Evolutionary conservation across 371 early-diverging fungal species (phyloP).

Genomic region (Mucor circinelloides): DNA sequence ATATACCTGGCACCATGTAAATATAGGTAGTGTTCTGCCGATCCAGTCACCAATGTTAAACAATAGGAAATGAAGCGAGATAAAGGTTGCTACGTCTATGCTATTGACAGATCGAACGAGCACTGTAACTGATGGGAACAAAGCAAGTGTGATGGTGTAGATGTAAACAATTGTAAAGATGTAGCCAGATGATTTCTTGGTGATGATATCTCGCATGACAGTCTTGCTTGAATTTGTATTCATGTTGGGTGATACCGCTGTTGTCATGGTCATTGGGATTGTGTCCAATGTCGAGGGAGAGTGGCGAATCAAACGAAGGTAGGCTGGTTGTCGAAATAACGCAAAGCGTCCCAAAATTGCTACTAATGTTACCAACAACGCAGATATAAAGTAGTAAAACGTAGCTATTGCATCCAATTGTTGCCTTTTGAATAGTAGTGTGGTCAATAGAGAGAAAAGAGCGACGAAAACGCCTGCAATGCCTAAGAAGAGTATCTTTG

Average conservation of each 20-base stretch:
- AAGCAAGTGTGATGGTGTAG: slow-evolving; percentile 67
- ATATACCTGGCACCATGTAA: slow-evolving; percentile 29
- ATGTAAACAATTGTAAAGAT: slow-evolving; percentile 55
- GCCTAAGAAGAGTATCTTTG: slow-evolving; percentile 20
- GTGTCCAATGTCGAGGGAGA: background rate
- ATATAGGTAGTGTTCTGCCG: slow-evolving; percentile 58
- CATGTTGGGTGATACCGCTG: background rate
- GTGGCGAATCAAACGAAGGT: background rate
- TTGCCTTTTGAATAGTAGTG: slow-evolving; percentile 15
- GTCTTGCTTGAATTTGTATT: background rate
- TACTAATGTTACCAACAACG: slow-evolving; percentile 44
- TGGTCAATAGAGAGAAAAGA: slow-evolving; percentile 49
- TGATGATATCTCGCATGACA: slow-evolving; percentile 8
- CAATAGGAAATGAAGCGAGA: slow-evolving; percentile 70
- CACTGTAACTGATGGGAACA: slow-evolving; percentile 78
- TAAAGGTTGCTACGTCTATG: slow-evolving; percentile 56
- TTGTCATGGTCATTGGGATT: background rate
- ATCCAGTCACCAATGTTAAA: slow-evolving; percentile 78
- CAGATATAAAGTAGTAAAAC: slow-evolving; percentile 55
- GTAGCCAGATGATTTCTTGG: slow-evolving; percentile 34
- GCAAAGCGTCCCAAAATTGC: slow-evolving; percentile 48
- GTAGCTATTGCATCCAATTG: slow-evolving; percentile 37
- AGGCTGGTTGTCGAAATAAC: slow-evolving; percentile 45
- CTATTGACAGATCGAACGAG: slow-evolving; percentile 57
- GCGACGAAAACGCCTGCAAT: slow-evolving; percentile 66